Evolutionary conservation across 1,284 basidiomycete species (phyloP), one percentile per base, ranked within the genome.

Genomic region (Pseudozyma tsukubaensis): DNA sequence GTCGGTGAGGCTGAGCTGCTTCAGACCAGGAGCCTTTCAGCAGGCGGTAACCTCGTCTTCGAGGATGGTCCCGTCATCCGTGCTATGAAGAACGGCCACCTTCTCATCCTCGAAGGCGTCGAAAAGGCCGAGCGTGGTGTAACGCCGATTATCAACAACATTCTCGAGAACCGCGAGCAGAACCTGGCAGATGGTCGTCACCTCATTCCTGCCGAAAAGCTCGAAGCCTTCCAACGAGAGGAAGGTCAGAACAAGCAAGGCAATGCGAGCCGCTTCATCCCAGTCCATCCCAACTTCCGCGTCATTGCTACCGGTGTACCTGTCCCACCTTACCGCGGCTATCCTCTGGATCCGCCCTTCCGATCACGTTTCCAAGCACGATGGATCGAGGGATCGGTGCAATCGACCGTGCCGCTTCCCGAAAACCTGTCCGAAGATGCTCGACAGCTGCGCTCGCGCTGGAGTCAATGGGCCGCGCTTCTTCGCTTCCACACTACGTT

Each of bases 301-400:
- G 84, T 86, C 55, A 82, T 86, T 55, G 83, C 85, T 10, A 79
- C 84, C 16, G 85, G 85, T 37, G 55, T 82, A 8, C 83, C 82
- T 13, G 70, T 77, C 2, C 84, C 85, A 9, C 85, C 85, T 6
- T 86, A 84, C 74, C 79, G 79, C 18, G 85, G 85, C 18, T 77
- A 83, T 37, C 82, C 85, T 0, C 70, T 85, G 52, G 85, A 86
- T 45, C 85, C 85, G 1, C 85, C 85, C n/a, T 86, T 86, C 77
- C 80, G 85, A 24, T 84, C 83, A 0, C 79, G 85, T 13, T 86
- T 85, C 66, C 85, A 86, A 64, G 80, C 78, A 12, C 62, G 83
- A 11, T 84, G 83, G 83, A 78, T 83, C 39, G 82, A 84, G 45
- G 81, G 83, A 12, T 65, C 73, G 0, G 79, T 83, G 3, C 73